These are phyloP conservation scores for Arabidopsis hybrid DNA, from an alignment of 441 rosid genomes.

Conservation along the genomic window DNA sequence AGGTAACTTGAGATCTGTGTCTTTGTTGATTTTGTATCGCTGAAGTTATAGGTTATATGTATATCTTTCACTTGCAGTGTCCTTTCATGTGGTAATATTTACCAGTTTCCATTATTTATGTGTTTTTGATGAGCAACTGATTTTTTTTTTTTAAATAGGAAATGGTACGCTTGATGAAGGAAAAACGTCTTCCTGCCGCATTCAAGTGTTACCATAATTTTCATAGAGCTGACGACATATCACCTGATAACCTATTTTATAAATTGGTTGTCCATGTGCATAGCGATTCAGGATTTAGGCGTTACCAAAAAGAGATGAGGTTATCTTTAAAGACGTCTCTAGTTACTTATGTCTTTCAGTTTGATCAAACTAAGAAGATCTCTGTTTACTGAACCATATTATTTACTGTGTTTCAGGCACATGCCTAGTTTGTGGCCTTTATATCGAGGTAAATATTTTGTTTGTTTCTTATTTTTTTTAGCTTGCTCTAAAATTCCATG, in stretches of 20 bases:
- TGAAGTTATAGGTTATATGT: conserved; percentile 9
- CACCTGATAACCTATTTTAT: conserved; percentile 81
- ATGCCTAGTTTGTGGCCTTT: conserved; percentile 92
- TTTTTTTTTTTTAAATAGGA: conserved; percentile 64
- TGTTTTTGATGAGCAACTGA: conserved; percentile 30
- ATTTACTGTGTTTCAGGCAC: conserved; percentile 56
- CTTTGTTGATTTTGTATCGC: conserved; percentile 19
- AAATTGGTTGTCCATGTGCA: conserved; percentile 94
- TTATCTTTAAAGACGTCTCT: conserved; percentile 41
- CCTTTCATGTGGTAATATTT: conserved; percentile 3
- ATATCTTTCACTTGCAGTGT: conserved; percentile 18
- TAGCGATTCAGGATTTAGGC: conserved; percentile 82
- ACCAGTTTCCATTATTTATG: conserved; percentile 15
- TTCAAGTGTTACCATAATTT: conserved; percentile 91
- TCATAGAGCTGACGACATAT: conserved; percentile 67
- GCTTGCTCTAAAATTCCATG: conserved; percentile 17
- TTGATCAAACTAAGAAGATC: conserved; percentile 31
- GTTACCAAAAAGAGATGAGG: conserved; percentile 99
- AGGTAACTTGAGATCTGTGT: conserved; percentile 56
- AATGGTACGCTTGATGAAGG: conserved; percentile 85
- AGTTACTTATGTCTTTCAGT: conserved; percentile 21
- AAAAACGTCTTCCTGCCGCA: conserved; percentile 78
- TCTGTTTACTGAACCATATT: conserved; percentile 23
- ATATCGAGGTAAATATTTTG: conserved; percentile 78
- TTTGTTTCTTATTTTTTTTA: conserved; percentile 7